Percentiles rank a stretch among this genome's conserved stretches.
Conservation (phyloP, 1,284 basidiomycete species). For the Sporisorium reilianum region DNA sequence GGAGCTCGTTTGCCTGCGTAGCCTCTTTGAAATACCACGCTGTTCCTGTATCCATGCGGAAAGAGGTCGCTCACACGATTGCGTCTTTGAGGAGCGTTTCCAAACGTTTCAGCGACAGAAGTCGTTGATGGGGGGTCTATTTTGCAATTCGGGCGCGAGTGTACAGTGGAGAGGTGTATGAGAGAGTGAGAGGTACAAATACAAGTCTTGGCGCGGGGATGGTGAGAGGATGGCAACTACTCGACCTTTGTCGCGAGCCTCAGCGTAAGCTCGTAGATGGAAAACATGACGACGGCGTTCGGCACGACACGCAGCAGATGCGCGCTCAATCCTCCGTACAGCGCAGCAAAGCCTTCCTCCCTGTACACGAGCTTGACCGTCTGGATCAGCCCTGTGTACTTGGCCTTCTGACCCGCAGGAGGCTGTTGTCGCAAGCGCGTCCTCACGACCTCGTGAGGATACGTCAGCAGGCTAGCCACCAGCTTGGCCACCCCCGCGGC, state of each 20-base stretch:
- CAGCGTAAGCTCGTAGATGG: slow-evolving; percentile 70
- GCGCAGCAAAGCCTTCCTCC: slow-evolving; percentile 86
- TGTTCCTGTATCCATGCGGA: not conserved
- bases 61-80: not conserved
- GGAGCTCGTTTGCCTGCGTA: not conserved
- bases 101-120: too few relatives aligned
- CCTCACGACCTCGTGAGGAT: slow-evolving; percentile 74
- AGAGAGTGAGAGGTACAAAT: not conserved
- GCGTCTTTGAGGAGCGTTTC: too few relatives aligned
- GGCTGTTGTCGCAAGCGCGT: slow-evolving; percentile 85
- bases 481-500: slow-evolving; percentile 95
- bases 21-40: slow-evolving; percentile 11
- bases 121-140: not conserved
- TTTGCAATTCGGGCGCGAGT: not conserved
- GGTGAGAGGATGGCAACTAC: too few relatives aligned
- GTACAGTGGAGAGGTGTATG: slow-evolving; percentile 1
- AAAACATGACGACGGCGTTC: slow-evolving; percentile 96
- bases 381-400: slow-evolving; percentile 88
- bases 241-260: slow-evolving; percentile 50
- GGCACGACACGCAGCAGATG: slow-evolving; percentile 97
- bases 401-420: slow-evolving; percentile 74
- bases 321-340: slow-evolving; percentile 93
- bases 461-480: slow-evolving; percentile 71
- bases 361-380: slow-evolving; percentile 86
- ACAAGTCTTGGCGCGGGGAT: too few relatives aligned